Percentiles rank a stretch among this genome's conserved stretches.
Conservation (phyloP, 768 basidiomycete genomes). For the Mycena leptocephala region DNA sequence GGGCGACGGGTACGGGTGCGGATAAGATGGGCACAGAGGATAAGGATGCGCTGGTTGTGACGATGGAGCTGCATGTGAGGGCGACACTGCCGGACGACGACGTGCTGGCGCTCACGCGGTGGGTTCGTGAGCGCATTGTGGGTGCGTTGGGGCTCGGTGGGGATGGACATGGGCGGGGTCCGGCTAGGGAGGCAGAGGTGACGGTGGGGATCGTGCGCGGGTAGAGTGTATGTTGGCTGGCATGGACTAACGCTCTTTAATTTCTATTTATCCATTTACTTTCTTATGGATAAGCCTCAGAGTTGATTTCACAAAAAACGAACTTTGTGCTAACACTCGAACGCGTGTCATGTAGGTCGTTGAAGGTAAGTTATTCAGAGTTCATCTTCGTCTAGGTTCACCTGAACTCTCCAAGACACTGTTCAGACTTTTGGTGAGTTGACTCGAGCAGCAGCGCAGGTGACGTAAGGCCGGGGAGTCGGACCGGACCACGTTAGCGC, state of each 20-base stretch:
- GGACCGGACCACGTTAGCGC: no score
- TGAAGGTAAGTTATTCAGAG: no score
- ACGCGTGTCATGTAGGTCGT: no score
- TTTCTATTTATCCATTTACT: conserved; percentile 1
- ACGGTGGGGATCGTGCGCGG: conserved; percentile 83
- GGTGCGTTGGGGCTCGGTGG: conserved; percentile 63
- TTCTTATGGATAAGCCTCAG: no score
- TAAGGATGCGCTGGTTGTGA: conserved; percentile 72
- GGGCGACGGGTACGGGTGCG: conserved; percentile 5
- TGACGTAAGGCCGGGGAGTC: no score
- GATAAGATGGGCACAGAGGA: background rate
- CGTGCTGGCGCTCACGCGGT: conserved; percentile 79
- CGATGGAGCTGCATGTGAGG: conserved; percentile 85
- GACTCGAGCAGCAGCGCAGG: no score
- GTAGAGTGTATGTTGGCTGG: conserved; percentile 41
- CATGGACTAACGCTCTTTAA: conserved; percentile 9
- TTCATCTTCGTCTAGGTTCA: no score
- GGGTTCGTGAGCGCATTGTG: conserved; percentile 82
- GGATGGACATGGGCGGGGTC: conserved; percentile 51
- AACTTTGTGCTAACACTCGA: no score
- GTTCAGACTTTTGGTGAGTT: no score
- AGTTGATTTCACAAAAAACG: no score
- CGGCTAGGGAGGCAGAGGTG: conserved; percentile 71
- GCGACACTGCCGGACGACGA: conserved; percentile 79
- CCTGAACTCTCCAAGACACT: no score